Evolutionary conservation across 2,329 filamentous ascomycete genomes (phyloP).

Genomic region (Apiospora rasikravindrae): DNA sequence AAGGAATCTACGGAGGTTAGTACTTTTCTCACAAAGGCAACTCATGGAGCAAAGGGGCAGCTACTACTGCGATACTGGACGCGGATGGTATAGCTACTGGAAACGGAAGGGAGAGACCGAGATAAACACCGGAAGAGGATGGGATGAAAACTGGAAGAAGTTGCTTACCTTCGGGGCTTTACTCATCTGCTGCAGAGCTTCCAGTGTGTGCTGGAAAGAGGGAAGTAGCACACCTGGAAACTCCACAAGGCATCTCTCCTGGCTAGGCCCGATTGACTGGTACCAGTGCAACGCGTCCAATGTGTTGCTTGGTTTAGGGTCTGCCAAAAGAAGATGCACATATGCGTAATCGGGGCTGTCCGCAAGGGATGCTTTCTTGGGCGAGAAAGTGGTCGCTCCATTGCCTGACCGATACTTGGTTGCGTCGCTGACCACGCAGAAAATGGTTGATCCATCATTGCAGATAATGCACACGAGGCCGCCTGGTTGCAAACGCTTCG

Average conservation of each 20-base stretch:
- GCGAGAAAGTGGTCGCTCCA: background rate
- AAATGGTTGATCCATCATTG: constrained; percentile 43
- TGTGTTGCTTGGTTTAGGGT: constrained; percentile 30
- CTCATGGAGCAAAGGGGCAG: no score
- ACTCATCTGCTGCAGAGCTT: constrained; percentile 60
- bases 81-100: no score
- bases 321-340: constrained; percentile 39
- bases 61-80: no score
- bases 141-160: no score
- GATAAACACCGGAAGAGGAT: no score
- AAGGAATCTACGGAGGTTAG: no score
- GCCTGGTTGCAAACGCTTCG: constrained; percentile 54
- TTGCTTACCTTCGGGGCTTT: constrained; percentile 43
- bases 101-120: no score
- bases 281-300: constrained; percentile 39
- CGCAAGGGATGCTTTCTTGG: constrained; percentile 35
- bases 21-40: no score
- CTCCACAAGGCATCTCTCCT: constrained; percentile 54
- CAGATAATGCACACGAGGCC: constrained; percentile 56
- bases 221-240: constrained; percentile 65
- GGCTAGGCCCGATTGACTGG: constrained; percentile 24
- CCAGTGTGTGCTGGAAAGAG: constrained; percentile 62
- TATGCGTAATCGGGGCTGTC: constrained; percentile 38
- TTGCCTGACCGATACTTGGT: constrained; percentile 29
- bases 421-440: constrained; percentile 46